Evolutionary conservation across 2,329 filamentous ascomycete genomes (phyloP), one percentile per base, ranked within the genome.

Genomic region (Ceratocystiopsis minuta): DNA sequence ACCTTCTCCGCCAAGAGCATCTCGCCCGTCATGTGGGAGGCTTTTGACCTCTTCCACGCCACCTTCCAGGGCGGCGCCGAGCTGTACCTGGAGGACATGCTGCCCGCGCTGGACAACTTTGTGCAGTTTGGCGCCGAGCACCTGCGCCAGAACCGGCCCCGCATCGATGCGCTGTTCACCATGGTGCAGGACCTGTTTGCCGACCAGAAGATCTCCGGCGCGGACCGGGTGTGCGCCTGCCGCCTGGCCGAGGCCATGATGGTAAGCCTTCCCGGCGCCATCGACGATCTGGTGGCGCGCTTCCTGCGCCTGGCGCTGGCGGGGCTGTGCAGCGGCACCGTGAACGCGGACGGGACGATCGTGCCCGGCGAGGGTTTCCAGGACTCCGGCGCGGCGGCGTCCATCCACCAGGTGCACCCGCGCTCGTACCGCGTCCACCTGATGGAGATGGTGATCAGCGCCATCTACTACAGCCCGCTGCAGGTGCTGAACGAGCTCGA

Each of bases 361-460:
- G 16, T 41, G 13, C 44, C 48, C 4, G 39, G 45, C 38, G 39
- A 36, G 12, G 45, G 37, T 1, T 49, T 50, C 32, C 16, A 43
- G 10, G 16, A 42, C 1, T 37, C 37, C 4, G 44, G 46, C 10
- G 45, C 48, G 9, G 46, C 48, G 9, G 16, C 38, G 3, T 45
- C 48, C n/a, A 45, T 50, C 15, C 45, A 50, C 41, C 39, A 45
- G 37, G 67, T 83, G 40, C 87, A 86, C 61, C 78, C 92, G 51
- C 95, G 92, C 67, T 87, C 84, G 3, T 92, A 95, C 60, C 80
- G 84, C 53, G 87, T 96, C 42, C 88, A 98, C 58, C 65, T 98
- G 37, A 93, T 98, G 82, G 90, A 98, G 64, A 92, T 98, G 78
- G 78, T 98, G 45, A 94, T 98, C 67, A 96, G 96, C 61, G 78